phyloP scores from a whole-genome alignment of 306 rosid species.

The Malus sylvestris region DNA sequence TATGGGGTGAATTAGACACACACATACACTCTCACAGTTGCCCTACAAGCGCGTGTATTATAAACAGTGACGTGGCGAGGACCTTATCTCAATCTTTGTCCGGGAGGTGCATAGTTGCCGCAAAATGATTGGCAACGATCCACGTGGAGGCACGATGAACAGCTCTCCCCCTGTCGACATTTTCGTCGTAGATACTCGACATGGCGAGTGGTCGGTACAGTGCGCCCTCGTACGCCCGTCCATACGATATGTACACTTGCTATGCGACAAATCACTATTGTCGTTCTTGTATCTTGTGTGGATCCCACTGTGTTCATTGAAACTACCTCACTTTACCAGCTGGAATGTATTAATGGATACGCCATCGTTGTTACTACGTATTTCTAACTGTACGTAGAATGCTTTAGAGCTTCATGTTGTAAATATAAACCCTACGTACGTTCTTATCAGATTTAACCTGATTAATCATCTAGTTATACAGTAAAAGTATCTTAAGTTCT shows the following conservation, averaged over 20 bases:
- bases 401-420: too few species aligned
- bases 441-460: too few species aligned
- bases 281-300: neutral
- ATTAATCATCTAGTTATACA: too few species aligned
- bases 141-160: neutral
- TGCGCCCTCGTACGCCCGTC: slow-evolving; percentile 11
- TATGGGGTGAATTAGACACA: neutral
- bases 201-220: neutral
- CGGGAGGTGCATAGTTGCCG: neutral
- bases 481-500: too few species aligned
- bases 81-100: slow-evolving; percentile 7
- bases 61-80: neutral
- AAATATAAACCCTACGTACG: too few species aligned
- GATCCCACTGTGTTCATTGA: neutral
- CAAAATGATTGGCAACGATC: neutral
- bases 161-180: neutral
- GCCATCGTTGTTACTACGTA: too few species aligned
- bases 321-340: neutral
- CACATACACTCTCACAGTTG: neutral
- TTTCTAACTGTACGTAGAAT: too few species aligned
- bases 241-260: slow-evolving; percentile 9
- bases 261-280: neutral
- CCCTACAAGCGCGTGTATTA: neutral
- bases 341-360: neutral
- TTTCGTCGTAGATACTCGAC: neutral